Base-by-base conservation (phyloP, 139 green algal species). In the Chlorella sorokiniana region DNA sequence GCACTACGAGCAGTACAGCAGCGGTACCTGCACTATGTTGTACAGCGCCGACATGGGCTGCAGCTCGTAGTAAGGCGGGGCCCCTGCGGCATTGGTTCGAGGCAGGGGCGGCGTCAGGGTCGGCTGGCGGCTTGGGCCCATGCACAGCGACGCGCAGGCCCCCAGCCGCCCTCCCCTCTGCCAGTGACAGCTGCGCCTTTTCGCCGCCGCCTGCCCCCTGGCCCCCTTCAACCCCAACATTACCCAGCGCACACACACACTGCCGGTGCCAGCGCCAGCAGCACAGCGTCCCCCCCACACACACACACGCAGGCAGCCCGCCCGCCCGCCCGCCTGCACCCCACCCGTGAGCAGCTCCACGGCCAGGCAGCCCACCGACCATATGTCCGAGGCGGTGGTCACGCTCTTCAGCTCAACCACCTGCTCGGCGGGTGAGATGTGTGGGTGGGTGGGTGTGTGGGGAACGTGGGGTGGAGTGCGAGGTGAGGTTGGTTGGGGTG, bases 331-430 rank as follows among this genome's bases (percentile, higher is more conserved):
- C 35, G n/a, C 63, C 35, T 1, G 27, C 40, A 7, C 41, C 62
- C 83, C 84, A 18, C 96, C 95, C 2, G 96, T 99, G 4, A 99
- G 88, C 68, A 99, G 90, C 92, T 99, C 96, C 11, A 99, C 88
- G 31, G 97, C 91, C 31, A 98, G 89, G 89, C 95, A 99, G 56
- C 94, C 96, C 51, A 99, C 95, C 6, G 85, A 94, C 96, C 96
- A 99, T 54, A 99, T 97, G 90, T 99, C 96, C 18, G 89, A 91
- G 14, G 94, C 93, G 4, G 94, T 79, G 6, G 90, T 96, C 25
- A 97, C 92, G 56, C 92, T 89, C 9, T 93, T 96, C 92, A 99
- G 95, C 88, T 98, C 95, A 69, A 99, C 97, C 41, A 99, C 91
- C 91, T 94, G 77, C 25, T 1, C 84, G 29, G 22, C 84, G 16